These are phyloP conservation scores for Globisporangium yorkense DNA, from an alignment of 352 stramenopile species.

Conservation along the genomic window DNA sequence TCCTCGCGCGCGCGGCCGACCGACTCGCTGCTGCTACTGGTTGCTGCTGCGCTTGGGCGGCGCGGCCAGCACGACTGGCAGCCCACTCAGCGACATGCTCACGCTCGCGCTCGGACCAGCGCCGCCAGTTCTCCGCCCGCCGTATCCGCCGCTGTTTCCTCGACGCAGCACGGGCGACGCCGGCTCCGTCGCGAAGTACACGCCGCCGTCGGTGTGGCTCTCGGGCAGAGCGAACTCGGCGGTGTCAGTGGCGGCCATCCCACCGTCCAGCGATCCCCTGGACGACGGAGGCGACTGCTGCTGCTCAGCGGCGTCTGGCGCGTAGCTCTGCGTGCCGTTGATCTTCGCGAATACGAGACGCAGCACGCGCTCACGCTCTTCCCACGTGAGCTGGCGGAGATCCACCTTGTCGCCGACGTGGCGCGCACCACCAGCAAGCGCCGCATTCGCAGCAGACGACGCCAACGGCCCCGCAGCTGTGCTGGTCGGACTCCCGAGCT, in stretches of 20 bases:
- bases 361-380: constrained; percentile 89
- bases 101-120: constrained; percentile 11
- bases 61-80: constrained; percentile 29
- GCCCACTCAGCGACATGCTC: constrained; percentile 58
- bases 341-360: constrained; percentile 93
- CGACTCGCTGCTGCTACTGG: not conserved
- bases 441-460: not conserved
- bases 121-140: not conserved
- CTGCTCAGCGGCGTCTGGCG: constrained; percentile 5
- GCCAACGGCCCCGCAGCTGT: no score
- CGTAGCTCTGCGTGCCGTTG: constrained; percentile 73
- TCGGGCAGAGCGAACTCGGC: not conserved
- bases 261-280: not conserved
- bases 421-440: not conserved
- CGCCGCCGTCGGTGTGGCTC: constrained; percentile 10
- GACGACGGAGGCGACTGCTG: constrained; percentile 1
- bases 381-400: constrained; percentile 82
- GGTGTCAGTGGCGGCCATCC: not conserved
- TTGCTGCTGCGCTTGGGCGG: constrained; percentile 10
- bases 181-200: constrained; percentile 60
- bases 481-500: constrained; percentile 23
- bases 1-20: not conserved
- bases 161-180: constrained; percentile 5
- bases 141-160: constrained; percentile 3
- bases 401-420: constrained; percentile 82